Conservation (phyloP, 208 protist genomes). For the Angomonas desouzai region DNA sequence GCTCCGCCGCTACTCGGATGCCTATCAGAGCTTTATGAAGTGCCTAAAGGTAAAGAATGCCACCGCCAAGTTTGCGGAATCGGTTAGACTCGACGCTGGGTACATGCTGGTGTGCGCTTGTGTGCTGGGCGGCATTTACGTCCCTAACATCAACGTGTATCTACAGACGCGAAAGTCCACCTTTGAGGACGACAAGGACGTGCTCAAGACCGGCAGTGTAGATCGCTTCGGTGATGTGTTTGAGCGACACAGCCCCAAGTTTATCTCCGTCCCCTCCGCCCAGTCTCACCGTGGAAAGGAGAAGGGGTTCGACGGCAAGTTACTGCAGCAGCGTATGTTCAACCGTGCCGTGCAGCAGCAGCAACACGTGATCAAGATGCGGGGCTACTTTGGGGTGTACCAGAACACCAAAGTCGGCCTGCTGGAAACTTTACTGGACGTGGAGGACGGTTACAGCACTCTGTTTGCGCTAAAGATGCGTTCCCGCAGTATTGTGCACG, state of each 20-base stretch:
- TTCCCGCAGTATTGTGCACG: constrained; percentile 83
- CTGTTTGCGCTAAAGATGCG: constrained; percentile 86
- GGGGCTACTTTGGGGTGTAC: constrained; percentile 88
- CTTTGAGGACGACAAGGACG: constrained; percentile 86
- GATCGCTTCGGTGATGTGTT: constrained; percentile 90
- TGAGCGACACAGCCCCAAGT: constrained; percentile 88
- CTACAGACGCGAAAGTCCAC: constrained; percentile 35
- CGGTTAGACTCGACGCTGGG: constrained; percentile 73
- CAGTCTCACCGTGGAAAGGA: constrained; percentile 31
- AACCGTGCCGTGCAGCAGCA: constrained; percentile 86
- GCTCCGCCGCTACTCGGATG: constrained; percentile 88
- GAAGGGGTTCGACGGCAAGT: constrained; percentile 79
- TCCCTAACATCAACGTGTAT: constrained; percentile 61
- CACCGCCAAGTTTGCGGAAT: constrained; percentile 79
- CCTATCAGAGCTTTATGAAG: constrained; percentile 73
- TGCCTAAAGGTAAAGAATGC: constrained; percentile 62
- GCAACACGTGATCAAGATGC: constrained; percentile 83
- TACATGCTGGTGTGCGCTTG: constrained; percentile 82
- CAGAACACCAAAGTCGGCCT: constrained; percentile 83
- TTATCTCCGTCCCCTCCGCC: constrained; percentile 67
- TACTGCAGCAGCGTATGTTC: constrained; percentile 88
- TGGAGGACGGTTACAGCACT: constrained; percentile 73
- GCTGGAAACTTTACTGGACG: constrained; percentile 73
- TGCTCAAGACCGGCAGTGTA: constrained; percentile 72
- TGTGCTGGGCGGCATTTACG: constrained; percentile 76